Base-by-base conservation (phyloP, 2,329 filamentous ascomycete genomes). In the Xylariaceae sp. region DNA sequence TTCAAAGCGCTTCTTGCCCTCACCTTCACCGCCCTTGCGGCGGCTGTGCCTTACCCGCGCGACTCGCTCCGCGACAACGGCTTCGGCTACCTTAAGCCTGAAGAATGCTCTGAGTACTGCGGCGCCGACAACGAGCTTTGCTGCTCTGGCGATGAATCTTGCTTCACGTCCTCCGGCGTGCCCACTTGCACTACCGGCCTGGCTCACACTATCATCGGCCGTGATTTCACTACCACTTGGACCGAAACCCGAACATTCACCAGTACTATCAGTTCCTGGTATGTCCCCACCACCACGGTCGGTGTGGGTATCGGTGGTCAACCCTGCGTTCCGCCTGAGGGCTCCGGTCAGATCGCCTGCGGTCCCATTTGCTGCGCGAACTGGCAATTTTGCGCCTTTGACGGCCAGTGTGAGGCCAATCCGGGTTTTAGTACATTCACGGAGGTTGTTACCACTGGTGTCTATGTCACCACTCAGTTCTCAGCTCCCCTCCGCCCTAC, bases 351-450 rank as follows among this genome's bases (percentile, higher is more conserved):
- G 73, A 80, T 80, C 6, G 78, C 82, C 2, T 92, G 89, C 70
- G 88, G 88, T 37, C 71, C 71, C 55, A 86, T 87, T 60, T 92
- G 89, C 79, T 93, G 89, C 73, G 82, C 83, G 23, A 81, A 76
- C 61, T 83, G 82, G 74, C 87, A 90, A 73, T 88, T 85, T 69
- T 92, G 89, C 72, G 81, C 79, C 56, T 76, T 73, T 59, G 63
- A 74, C 0, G 83, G 82, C 55, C 81, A 85, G 68, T 91, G 88
- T 70, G 73, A 77, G 4, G 72, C 81, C 30, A 82, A 82, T 56
- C 77, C 77, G 51, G 80, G 77, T 64, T 79, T 77, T 64, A 76
- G 74, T 64, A 66, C 66, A 6, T 70, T 64, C 60, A 75, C 77
- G 51, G 73, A 79, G 44, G 71, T 77, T 62, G 72, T 80, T 58